These are phyloP conservation scores for Phytophthora europaea DNA, from an alignment of 352 stramenopile genomes.

Conservation along the genomic window DNA sequence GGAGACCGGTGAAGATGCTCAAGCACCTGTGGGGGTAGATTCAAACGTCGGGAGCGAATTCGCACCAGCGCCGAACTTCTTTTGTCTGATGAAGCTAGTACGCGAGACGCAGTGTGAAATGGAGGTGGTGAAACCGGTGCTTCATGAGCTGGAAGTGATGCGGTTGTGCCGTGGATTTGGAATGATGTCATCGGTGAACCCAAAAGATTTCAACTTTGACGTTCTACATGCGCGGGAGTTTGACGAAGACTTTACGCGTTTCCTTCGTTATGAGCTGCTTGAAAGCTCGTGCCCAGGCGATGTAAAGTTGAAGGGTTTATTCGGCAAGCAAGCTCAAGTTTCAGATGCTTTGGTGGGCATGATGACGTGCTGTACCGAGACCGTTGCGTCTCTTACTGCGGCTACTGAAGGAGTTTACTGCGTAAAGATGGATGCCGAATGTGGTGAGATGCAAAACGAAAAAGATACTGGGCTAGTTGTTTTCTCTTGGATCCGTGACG, in stretches of 20 bases:
- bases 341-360: slow-evolving; percentile 46
- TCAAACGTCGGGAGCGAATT: slow-evolving; percentile 10
- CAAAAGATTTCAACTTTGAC: slow-evolving; percentile 60
- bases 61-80: slow-evolving; percentile 23
- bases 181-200: slow-evolving; percentile 55
- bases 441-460: not conserved
- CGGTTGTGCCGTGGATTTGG: slow-evolving; percentile 68
- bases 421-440: slow-evolving; percentile 24
- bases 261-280: slow-evolving; percentile 62
- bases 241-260: slow-evolving; percentile 74
- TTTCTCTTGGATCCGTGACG: slow-evolving; percentile 73
- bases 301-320: slow-evolving; percentile 52
- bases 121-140: slow-evolving; percentile 78
- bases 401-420: slow-evolving; percentile 71
- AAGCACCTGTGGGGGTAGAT: not conserved
- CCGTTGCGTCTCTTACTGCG: slow-evolving; percentile 33
- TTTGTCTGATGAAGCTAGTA: slow-evolving; percentile 61
- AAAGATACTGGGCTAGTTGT: slow-evolving; percentile 45
- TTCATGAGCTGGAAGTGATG: slow-evolving; percentile 78
- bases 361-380: slow-evolving; percentile 45
- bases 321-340: slow-evolving; percentile 71
- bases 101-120: slow-evolving; percentile 67
- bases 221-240: slow-evolving; percentile 60
- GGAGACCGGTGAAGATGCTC: slow-evolving; percentile 2
- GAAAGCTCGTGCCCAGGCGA: slow-evolving; percentile 6